phyloP scores from a whole-genome alignment of 257 asterid species.

The Solanum pimpinellifolium region DNA sequence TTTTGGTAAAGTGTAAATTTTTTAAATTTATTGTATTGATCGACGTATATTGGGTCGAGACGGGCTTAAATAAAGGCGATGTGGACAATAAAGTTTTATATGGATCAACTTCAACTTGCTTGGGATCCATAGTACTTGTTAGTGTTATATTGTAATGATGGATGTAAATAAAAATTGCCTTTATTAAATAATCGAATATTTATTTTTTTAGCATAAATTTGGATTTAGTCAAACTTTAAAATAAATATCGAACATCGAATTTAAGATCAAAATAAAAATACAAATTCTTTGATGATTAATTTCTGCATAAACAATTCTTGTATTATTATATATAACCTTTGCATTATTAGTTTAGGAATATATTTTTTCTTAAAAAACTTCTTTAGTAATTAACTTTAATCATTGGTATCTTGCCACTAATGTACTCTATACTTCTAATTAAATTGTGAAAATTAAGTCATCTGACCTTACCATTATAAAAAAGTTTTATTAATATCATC shows the following conservation, averaged over 20 bases:
- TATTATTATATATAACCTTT: neutral
- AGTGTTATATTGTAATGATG: neutral
- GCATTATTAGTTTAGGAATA: neutral
- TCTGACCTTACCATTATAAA: neutral
- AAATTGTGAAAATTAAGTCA: neutral
- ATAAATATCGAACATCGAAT: neutral
- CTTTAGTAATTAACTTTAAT: neutral
- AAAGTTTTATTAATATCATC: neutral
- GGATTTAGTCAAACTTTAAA: neutral
- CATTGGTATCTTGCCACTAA: neutral
- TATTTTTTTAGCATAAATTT: neutral
- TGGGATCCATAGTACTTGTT: neutral
- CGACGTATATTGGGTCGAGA: neutral
- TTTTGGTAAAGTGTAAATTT: neutral
- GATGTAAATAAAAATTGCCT: neutral
- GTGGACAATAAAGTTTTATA: neutral
- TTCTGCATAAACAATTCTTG: neutral
- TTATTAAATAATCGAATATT: neutral
- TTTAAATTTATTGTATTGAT: neutral
- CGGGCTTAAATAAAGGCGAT: accelerated
- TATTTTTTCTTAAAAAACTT: neutral
- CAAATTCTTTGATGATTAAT: neutral
- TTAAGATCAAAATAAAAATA: neutral
- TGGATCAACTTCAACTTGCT: neutral
- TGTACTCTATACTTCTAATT: neutral